Evolutionary conservation across 2,329 filamentous ascomycete species (phyloP).

Genomic region (Hymenoscyphus linearis): DNA sequence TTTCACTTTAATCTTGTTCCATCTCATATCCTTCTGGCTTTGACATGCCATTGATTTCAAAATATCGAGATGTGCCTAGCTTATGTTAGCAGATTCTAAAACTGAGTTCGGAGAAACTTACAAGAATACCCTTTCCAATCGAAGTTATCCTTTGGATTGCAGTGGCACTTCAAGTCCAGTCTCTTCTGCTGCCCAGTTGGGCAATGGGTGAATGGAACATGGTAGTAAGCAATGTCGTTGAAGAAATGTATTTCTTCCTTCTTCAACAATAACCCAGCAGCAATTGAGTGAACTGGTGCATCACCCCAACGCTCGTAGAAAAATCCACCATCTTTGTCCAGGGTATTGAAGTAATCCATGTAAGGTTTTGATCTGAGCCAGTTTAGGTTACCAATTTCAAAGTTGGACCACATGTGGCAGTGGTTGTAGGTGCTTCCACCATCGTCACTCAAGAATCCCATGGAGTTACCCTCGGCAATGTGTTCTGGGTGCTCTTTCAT

Average conservation of each 20-base stretch:
- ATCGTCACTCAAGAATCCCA: conserved; percentile 89
- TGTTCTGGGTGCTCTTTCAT: conserved; percentile 87
- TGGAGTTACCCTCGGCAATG: conserved; percentile 74
- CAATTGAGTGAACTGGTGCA: conserved; percentile 97
- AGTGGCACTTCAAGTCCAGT: conserved; percentile 83
- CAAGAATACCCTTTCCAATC: conserved; percentile 99
- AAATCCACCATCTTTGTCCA: conserved; percentile 91
- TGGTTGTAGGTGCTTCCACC: conserved; percentile 89
- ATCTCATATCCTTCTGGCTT: conserved; percentile 85
- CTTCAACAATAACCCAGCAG: conserved; percentile 76
- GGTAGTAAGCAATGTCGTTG: conserved; percentile 97
- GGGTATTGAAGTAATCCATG: conserved; percentile 80
- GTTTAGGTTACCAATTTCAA: conserved; percentile 88
- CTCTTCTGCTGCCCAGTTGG: conserved; percentile 83
- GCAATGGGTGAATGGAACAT: conserved; percentile 96
- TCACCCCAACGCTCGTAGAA: conserved; percentile 99
- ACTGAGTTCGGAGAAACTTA: conserved; percentile 45
- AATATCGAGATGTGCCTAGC: conserved; percentile 78
- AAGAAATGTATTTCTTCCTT: conserved; percentile 98
- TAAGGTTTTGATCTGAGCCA: conserved; percentile 91
- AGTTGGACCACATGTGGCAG: conserved; percentile 99
- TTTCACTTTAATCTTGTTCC: conserved; percentile 46
- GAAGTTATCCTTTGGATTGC: conserved; percentile 95
- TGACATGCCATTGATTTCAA: conserved; percentile 71
- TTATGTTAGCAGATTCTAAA: conserved; percentile 18